phyloP scores from a whole-genome alignment of 306 rosid species.

The Alnus rubra region DNA sequence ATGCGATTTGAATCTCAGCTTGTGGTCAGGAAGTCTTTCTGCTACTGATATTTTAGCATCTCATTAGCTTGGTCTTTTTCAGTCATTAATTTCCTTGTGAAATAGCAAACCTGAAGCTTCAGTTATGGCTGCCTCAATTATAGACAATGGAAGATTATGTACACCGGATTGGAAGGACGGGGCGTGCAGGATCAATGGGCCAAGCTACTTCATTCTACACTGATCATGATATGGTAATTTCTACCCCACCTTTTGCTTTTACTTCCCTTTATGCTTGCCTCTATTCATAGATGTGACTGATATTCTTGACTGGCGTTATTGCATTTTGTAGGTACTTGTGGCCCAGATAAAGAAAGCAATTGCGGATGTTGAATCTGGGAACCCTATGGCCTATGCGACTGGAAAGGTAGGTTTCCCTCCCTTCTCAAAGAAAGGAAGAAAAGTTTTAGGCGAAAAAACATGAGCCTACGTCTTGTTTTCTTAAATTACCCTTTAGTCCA shows the following conservation, averaged over 20 bases:
- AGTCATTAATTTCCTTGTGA: conserved; percentile 56
- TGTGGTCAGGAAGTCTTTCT: conserved; percentile 21
- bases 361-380: conserved; percentile 76
- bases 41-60: conserved; percentile 44
- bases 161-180: conserved; percentile 92
- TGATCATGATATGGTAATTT: conserved; percentile 70
- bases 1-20: conserved; percentile 7
- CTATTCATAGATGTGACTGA: conserved; percentile 19
- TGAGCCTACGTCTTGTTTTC: too few relatives aligned
- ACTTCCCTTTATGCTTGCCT: conserved; percentile 4
- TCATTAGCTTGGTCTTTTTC: conserved; percentile 46
- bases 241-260: conserved; percentile 9
- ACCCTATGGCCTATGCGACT: conserved; percentile 61
- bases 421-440: too few relatives aligned
- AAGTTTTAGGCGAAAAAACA: too few relatives aligned
- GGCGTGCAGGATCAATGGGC: conserved; percentile 89
- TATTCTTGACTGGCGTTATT: conserved; percentile 23
- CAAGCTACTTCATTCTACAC: conserved; percentile 76
- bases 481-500: too few relatives aligned
- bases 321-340: conserved; percentile 62
- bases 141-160: conserved; percentile 97
- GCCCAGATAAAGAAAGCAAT: conserved; percentile 82
- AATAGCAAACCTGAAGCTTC: conserved; percentile 70
- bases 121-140: conserved; percentile 77
- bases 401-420: conserved; percentile 53